Conservation (phyloP, 805 yeast genomes). For the Metschnikowia chrysomelidarum region DNA sequence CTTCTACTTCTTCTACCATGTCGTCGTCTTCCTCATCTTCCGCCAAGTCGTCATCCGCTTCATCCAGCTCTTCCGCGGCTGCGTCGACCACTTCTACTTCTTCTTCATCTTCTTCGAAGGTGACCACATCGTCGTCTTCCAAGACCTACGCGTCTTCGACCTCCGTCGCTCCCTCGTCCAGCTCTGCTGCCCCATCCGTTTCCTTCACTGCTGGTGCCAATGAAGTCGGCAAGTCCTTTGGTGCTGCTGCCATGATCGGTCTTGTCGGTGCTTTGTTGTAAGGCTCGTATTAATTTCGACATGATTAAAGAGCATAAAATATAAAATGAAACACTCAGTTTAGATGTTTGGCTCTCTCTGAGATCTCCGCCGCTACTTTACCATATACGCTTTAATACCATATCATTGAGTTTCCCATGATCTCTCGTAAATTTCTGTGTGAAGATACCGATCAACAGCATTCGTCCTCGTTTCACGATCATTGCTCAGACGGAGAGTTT, state of each 20-base stretch:
- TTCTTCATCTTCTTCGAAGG: conserved; percentile 22
- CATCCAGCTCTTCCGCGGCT: conserved; percentile 16
- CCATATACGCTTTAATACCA: too few species aligned
- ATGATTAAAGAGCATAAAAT: too few species aligned
- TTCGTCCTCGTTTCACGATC: too few species aligned
- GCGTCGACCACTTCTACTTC: conserved; percentile 20
- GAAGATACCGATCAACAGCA: too few species aligned
- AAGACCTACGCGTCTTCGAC: conserved; percentile 10
- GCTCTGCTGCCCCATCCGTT: conserved; percentile 27
- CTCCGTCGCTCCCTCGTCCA: conserved; percentile 4
- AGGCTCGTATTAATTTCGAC: conserved; percentile 1
- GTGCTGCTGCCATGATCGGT: conserved; percentile 42
- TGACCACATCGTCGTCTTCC: conserved; percentile 15
- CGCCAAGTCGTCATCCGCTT: conserved; percentile 11
- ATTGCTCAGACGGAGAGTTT: too few species aligned
- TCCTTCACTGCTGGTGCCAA: conserved; percentile 23
- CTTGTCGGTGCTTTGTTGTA: conserved; percentile 35
- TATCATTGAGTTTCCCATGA: too few species aligned
- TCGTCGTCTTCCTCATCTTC: conserved; percentile 18
- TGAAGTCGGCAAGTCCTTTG: conserved; percentile 28
- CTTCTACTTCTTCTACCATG: conserved; percentile 20
- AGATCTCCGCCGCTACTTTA: too few species aligned
- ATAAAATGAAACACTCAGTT: too few species aligned
- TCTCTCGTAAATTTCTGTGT: too few species aligned
- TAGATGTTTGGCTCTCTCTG: too few species aligned